Evolutionary conservation across 495 filamentous ascomycete genomes (phyloP), one percentile per base, ranked within the genome.

Genomic region (Trichoderma gamsii): DNA sequence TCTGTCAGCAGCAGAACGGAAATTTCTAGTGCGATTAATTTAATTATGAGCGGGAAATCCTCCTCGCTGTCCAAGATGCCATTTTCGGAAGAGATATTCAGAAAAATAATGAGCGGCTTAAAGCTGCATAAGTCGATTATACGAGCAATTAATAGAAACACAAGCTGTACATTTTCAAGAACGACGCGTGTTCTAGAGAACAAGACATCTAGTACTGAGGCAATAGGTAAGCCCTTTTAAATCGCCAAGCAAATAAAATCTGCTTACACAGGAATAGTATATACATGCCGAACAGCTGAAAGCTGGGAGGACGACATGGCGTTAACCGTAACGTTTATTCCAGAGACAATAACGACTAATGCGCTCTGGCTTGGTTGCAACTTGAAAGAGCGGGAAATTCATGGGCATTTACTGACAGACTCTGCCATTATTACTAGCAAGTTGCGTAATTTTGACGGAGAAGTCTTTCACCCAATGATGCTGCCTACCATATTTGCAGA

Each of bases 61-160:
- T 52, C 49, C 21, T 52, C 49, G 8, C 9, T 52, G 21, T 21
- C 49, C n/a, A 23, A n/a, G 4, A 25, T 52, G 49, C 49, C 49
- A 6, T 23, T 52, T 52, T 25, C 49, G 49, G 49, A 52, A 21
- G 8, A 6, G 18, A 23, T 23, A 11, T 52, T 52, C 16, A 52
- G 5, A 11, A 23, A 52, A 23, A 18, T 52, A 21, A 23, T 52
- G 49, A 23, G 49, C 49, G 21, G n/a, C 9, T 23, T n/a, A 23
- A 52, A 52, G 4, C 8, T 52, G n/a, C 49, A 52, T 18, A 52
- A 21, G 49, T 52, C 49, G n/a, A 11, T 52, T 23, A 52, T 52
- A 52, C 49, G 49, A 21, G 49, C 49, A 52, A 52, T 52, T 9
- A 52, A 52, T 52, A 52, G 49, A 52, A 52, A 52, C n/a, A 52